phyloP scores from a whole-genome alignment of 371 early-diverging fungal species.

The Mucor plumbeus region DNA sequence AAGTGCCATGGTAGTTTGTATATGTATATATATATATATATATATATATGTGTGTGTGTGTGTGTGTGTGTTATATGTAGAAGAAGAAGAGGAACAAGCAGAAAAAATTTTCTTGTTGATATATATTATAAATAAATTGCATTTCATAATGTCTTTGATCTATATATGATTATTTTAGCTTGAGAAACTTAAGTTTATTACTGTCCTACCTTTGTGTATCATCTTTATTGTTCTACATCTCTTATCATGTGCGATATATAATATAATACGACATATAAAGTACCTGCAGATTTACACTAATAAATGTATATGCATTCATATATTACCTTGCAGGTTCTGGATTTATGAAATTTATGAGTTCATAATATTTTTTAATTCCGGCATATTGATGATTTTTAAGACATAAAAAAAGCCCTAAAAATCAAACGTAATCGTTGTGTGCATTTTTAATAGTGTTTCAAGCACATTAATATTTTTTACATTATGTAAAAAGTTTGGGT shows the following conservation, averaged over 20 bases:
- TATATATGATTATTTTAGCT: background rate
- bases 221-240: background rate
- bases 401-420: no score
- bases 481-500: background rate
- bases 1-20: slow-evolving; percentile 10
- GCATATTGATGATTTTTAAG: no score
- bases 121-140: background rate
- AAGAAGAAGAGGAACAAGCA: background rate
- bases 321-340: no score
- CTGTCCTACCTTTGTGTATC: slow-evolving; percentile 2
- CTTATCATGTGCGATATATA: background rate
- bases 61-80: background rate
- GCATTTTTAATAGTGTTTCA: no score
- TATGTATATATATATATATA: background rate
- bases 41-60: no score
- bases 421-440: no score
- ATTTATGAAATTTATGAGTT: no score
- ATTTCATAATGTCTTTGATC: slow-evolving; percentile 1
- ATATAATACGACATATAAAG: background rate
- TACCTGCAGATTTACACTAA: background rate
- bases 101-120: no score
- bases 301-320: background rate
- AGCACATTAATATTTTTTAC: no score
- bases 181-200: slow-evolving; percentile 5
- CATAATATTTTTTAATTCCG: no score